phyloP scores from a whole-genome alignment of 805 yeast genomes.

The Millerozyma miso region DNA sequence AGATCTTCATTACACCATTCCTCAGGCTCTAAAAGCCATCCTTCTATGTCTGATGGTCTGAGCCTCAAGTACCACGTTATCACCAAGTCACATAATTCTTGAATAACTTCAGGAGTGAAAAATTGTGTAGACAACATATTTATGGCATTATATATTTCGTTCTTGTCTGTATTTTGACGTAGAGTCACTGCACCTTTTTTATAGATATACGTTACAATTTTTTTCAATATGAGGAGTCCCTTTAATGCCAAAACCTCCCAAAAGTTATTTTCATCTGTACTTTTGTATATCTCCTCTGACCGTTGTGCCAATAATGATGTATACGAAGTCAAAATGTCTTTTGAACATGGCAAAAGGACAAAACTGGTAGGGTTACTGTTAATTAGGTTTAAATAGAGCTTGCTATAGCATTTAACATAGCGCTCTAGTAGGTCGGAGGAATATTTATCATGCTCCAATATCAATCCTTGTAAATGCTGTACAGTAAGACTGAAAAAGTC shows the following conservation, averaged over 20 bases:
- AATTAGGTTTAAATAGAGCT: slow-evolving; percentile 60
- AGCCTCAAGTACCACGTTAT: slow-evolving; percentile 71
- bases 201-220: slow-evolving; percentile 55
- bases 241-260: slow-evolving; percentile 76
- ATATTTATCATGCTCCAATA: slow-evolving; percentile 49
- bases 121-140: slow-evolving; percentile 47
- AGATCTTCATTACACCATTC: slow-evolving; percentile 88
- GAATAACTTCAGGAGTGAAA: slow-evolving; percentile 54
- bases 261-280: slow-evolving; percentile 53
- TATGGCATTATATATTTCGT: slow-evolving; percentile 58
- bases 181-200: slow-evolving; percentile 66
- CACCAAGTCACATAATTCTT: slow-evolving; percentile 59
- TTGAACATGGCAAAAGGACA: slow-evolving; percentile 60
- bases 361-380: slow-evolving; percentile 65
- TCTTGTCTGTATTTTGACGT: slow-evolving; percentile 60
- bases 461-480: slow-evolving; percentile 55
- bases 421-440: slow-evolving; percentile 55
- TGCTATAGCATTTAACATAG: slow-evolving; percentile 70
- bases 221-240: slow-evolving; percentile 60
- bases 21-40: slow-evolving; percentile 85
- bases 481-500: slow-evolving; percentile 59
- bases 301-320: slow-evolving; percentile 58
- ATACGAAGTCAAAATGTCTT: slow-evolving; percentile 57
- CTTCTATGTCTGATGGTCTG: slow-evolving; percentile 70
- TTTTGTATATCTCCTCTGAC: slow-evolving; percentile 61